phyloP scores from a whole-genome alignment of 352 stramenopile species.

The Phytophthora litchii region DNA sequence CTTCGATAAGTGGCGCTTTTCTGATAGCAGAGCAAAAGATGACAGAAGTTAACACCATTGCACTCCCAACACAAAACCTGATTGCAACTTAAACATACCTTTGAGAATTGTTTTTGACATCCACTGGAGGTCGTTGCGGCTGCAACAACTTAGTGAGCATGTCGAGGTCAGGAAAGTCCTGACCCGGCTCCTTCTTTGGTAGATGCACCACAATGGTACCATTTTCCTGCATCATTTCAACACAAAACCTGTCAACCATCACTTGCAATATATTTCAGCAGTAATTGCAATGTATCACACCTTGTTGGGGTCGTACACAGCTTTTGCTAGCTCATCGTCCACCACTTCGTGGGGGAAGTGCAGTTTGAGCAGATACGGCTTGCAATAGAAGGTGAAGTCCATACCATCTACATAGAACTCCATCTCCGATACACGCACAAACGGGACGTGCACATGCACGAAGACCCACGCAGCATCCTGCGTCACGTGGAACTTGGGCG shows the following conservation, averaged over 20 bases:
- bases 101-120: constrained; percentile 37
- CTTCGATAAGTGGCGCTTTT: constrained; percentile 80
- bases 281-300: constrained; percentile 31
- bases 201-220: constrained; percentile 93
- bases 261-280: constrained; percentile 9
- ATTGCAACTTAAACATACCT: constrained; percentile 28
- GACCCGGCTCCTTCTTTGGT: constrained; percentile 86
- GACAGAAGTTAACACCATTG: neutral
- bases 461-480: constrained; percentile 86
- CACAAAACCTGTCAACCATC: neutral
- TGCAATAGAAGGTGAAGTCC: constrained; percentile 96
- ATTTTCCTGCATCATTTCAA: constrained; percentile 66
- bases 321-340: constrained; percentile 91
- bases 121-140: constrained; percentile 50
- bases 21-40: constrained; percentile 16
- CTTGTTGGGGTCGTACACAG: constrained; percentile 91
- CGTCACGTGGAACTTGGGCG: constrained; percentile 82
- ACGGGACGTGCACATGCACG: constrained; percentile 90
- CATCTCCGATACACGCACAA: constrained; percentile 92
- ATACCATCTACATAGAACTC: constrained; percentile 91
- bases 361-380: constrained; percentile 97
- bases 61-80: neutral
- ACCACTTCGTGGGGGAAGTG: constrained; percentile 90
- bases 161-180: constrained; percentile 93
- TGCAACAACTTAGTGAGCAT: constrained; percentile 92